Base-by-base conservation (phyloP, 768 basidiomycete species). In the Mycena kentingensis region DNA sequence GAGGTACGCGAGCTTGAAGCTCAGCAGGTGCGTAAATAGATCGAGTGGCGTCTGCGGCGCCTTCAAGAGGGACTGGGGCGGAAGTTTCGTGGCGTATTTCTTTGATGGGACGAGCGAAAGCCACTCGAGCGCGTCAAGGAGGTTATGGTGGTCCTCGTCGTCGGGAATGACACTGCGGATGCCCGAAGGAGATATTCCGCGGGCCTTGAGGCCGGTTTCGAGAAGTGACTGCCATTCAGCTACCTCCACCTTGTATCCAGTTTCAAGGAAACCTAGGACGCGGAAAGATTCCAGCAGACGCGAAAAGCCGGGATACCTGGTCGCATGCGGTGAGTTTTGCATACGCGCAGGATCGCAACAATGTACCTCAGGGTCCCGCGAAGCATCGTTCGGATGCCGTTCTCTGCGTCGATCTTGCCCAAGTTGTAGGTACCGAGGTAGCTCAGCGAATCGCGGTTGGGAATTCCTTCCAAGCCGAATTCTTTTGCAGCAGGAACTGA, bases 301-400 rank as follows among this genome's bases (percentile, higher is more conserved):
- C 2, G 86, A 75, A 64, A 93, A 97, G 0, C 93, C 93, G 2
- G 88, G 87, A 66, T 97, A 95, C 65, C 92, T 91, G 38, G 44
- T 46, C 18, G 50, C 24, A 41, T 24, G 15, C 21, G 22, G 34
- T 10, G 5, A 35, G 25, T 27, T 19, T 21, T 6, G 27, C 19
- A 11, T 19, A n/a, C 46, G 22, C 29, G 27, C 1, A 16, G 36
- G 4, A 55, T 15, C n/a, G 16, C n/a, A n/a, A n/a, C n/a, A n/a
- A 37, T 29, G 41, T 13, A 87, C 85, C 94, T 80, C 38, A 97
- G 67, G 0, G 95, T 97, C 4, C 95, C 95, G 28, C 95, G 78
- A 61, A 97, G 69, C 44, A 95, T 71, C 1, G 91, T 88, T 44
- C 79, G 74, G 51, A 89, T 59, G 5, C 66, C 0, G 72, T 62